Conservation (phyloP, 768 basidiomycete species). For the Mrakia gelida region DNA sequence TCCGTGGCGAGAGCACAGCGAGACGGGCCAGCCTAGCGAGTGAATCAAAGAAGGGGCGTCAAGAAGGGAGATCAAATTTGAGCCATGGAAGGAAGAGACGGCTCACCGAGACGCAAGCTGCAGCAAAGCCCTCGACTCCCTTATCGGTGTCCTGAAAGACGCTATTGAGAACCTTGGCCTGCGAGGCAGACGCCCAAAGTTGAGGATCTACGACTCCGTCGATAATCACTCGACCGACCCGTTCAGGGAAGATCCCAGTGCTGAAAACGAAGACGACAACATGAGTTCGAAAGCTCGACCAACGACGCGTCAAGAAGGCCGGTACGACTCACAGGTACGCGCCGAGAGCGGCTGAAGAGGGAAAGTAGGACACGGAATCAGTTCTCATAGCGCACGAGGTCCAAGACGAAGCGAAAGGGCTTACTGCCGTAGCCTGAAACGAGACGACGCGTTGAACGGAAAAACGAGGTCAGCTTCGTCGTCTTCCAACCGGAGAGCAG, state of each 20-base stretch:
- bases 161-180: not conserved
- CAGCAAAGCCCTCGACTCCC: not conserved
- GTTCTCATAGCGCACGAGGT: no score
- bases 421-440: constrained; percentile 5
- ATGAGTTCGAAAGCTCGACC: not conserved
- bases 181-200: not conserved
- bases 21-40: not conserved
- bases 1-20: not conserved
- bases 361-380: no score
- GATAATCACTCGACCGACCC: not conserved
- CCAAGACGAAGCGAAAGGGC: not conserved
- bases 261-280: not conserved
- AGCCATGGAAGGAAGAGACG: not conserved
- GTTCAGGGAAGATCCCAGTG: constrained; percentile 6
- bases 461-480: not conserved
- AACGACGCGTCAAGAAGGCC: not conserved
- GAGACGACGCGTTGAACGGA: not conserved
- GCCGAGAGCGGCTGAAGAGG: not conserved
- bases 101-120: not conserved
- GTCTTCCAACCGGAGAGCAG: not conserved
- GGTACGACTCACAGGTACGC: not conserved
- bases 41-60: no score
- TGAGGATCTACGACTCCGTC: not conserved
- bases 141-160: not conserved
- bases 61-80: not conserved